Conservation (phyloP, 208 protist species). For the Angomonas deanei region DNA sequence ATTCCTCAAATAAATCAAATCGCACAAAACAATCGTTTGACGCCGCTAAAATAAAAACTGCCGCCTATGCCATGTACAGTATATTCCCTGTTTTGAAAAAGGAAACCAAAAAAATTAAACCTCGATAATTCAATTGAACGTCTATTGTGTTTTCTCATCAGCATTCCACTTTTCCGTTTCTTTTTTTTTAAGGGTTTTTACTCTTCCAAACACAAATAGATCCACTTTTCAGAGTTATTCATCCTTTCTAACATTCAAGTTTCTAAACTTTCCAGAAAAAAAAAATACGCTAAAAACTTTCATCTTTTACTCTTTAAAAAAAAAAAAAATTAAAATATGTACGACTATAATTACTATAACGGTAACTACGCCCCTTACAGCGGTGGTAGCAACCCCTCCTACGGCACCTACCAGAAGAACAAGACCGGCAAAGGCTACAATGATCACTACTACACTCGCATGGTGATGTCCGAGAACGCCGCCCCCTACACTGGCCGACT, state of each 20-base stretch:
- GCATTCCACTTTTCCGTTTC: background rate
- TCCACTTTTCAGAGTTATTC: background rate
- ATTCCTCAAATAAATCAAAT: background rate
- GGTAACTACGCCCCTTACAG: background rate
- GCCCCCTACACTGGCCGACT: background rate
- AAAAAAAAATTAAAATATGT: constrained; percentile 1
- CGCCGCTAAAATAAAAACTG: background rate
- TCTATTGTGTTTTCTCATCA: background rate
- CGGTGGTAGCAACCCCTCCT: background rate
- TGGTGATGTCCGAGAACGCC: background rate
- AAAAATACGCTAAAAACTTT: background rate
- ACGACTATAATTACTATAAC: constrained; percentile 7
- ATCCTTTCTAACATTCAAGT: background rate
- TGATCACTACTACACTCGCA: background rate
- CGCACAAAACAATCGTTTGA: background rate
- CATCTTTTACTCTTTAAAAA: background rate
- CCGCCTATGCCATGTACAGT: background rate
- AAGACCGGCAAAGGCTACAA: background rate
- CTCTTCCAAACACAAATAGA: too few species aligned
- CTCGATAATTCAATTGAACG: background rate
- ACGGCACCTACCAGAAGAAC: background rate
- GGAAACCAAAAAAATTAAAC: background rate
- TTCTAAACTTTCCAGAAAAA: background rate
- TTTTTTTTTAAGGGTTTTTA: too few species aligned
- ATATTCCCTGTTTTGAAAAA: background rate